Evolutionary conservation across 176 grass and related monocot species (phyloP).

Genomic region (Eragrostis curvula): DNA sequence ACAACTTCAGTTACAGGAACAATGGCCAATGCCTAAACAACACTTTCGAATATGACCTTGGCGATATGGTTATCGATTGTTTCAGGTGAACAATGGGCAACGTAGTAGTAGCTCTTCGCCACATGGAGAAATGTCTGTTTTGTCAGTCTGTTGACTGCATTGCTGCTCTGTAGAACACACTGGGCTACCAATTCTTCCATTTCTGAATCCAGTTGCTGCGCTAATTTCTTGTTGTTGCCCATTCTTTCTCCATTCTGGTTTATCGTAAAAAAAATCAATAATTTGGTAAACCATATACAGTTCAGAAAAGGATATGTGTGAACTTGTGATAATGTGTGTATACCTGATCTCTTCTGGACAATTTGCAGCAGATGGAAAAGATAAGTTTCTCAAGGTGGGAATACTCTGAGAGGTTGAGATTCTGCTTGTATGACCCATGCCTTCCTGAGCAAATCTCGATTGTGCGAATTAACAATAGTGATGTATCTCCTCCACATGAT

Average conservation of each 20-base stretch:
- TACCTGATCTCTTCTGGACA: background rate
- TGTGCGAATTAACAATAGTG: constrained; percentile 41
- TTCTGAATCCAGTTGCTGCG: background rate
- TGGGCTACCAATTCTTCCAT: constrained; percentile 33
- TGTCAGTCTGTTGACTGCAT: background rate
- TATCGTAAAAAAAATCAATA: background rate
- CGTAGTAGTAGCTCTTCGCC: constrained; percentile 37
- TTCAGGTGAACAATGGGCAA: constrained; percentile 10
- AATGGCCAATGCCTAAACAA: no score
- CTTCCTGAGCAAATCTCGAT: constrained; percentile 54
- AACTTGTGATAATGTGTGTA: background rate
- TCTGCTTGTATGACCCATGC: background rate
- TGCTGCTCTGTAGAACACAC: background rate
- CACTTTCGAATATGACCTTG: no score
- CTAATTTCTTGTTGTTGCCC: no score
- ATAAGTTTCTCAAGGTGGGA: constrained; percentile 22
- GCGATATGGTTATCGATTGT: constrained; percentile 24
- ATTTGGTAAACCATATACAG: background rate
- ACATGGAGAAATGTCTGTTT: constrained; percentile 41
- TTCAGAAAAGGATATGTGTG: background rate
- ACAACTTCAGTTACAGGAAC: no score
- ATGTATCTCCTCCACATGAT: background rate
- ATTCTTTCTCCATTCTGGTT: background rate
- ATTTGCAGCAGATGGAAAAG: constrained; percentile 42
- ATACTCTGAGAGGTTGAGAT: background rate